Conservation (phyloP, 1,139 yeast species). For the Scheffersomyces insectosa region DNA sequence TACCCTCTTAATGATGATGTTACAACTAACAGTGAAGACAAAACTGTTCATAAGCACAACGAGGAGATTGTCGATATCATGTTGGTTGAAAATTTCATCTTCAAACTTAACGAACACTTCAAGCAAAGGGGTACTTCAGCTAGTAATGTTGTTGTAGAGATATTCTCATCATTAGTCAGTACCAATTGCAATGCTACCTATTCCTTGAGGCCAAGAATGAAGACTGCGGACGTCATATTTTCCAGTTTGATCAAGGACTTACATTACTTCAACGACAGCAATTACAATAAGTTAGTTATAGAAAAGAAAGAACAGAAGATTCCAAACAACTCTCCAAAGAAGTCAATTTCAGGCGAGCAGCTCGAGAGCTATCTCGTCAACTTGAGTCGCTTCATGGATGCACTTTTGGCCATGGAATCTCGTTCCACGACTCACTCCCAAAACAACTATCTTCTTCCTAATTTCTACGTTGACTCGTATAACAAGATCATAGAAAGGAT, state of each 20-base stretch:
- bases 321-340: slow-evolving; percentile 24
- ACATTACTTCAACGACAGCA: slow-evolving; percentile 35
- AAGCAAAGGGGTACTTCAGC: slow-evolving; percentile 20
- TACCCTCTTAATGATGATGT: slow-evolving; percentile 3
- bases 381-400: slow-evolving; percentile 21
- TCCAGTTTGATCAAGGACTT: slow-evolving; percentile 35
- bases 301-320: slow-evolving; percentile 13
- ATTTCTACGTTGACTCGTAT: slow-evolving; percentile 25
- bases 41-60: slow-evolving; percentile 5
- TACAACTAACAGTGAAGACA: neutral
- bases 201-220: slow-evolving; percentile 21
- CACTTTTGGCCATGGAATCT: slow-evolving; percentile 21
- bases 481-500: slow-evolving; percentile 26
- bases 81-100: slow-evolving; percentile 36
- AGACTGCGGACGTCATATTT: slow-evolving; percentile 32
- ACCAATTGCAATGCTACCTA: slow-evolving; percentile 17
- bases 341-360: slow-evolving; percentile 26
- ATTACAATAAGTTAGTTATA: slow-evolving; percentile 21
- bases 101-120: slow-evolving; percentile 29
- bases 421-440: slow-evolving; percentile 3
- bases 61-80: slow-evolving; percentile 21
- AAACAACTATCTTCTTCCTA: slow-evolving; percentile 18
- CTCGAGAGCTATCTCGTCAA: slow-evolving; percentile 15
- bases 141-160: slow-evolving; percentile 22
- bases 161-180: slow-evolving; percentile 23